Evolutionary conservation across 306 rosid genomes (phyloP), one percentile per base, ranked within the genome.

Genomic region (Pueraria montana): DNA sequence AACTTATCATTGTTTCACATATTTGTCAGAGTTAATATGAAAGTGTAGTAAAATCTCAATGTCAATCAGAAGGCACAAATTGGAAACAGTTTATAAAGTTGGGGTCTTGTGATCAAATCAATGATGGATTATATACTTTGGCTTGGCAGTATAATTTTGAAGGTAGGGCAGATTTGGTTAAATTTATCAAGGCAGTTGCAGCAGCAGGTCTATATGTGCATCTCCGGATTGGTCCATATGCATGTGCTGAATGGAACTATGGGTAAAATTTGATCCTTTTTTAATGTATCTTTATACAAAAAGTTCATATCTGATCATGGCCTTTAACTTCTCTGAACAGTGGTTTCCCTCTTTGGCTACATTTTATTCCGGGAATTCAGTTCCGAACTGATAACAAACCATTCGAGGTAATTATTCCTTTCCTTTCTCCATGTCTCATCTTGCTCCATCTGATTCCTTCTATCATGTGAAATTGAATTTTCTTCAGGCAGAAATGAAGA

Each of bases 211-310:
- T 93, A 11, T 93, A 92, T 77, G 93, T 88, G 73, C 97, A 91
- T 88, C 96, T 96, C 11, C 92, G 99, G 72, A 93, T 96, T 80
- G 99, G 99, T 65, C 99, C 99, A 12, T 96, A 96, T 12, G 99
- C 80, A 1, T 96, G 99, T 69, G 99, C 99, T 8, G 99, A 96
- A 84, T 96, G 99, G 99, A 96, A 96, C 87, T 96, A 93, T 2
- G 99, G 99, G 99, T 96, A 24, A 73, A 27, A 23, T 23, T 72
- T 4, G 18, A n/a, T 62, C 36, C 13, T 11, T 69, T 59, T 53
- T 34, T 50, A 2, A 2, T 23, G 38, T 9, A 5, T 53, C 30
- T 32, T 76, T 63, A 66, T 32, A 36, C 24, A 18, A 16, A 11
- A 36, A n/a, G 5, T 63, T 81, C 73, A 26, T 66, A 58, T 86